Conservation (phyloP, 106 monocot species). For the Dioscorea dumetorum region DNA sequence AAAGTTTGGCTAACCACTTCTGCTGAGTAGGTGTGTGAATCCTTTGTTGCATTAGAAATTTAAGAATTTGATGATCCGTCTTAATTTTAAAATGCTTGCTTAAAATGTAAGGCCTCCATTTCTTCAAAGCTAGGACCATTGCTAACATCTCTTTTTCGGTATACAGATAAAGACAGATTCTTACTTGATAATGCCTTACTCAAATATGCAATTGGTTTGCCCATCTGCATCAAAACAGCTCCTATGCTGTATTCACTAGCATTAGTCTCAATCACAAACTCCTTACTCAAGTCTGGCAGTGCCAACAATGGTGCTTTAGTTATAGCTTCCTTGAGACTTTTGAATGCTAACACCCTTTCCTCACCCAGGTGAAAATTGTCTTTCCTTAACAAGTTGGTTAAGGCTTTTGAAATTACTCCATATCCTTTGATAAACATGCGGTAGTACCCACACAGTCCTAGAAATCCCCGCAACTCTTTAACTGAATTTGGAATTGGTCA, state of each 20-base stretch:
- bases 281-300: background rate
- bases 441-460: background rate
- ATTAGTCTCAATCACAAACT: background rate
- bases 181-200: background rate
- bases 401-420: background rate
- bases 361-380: background rate
- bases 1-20: slow-evolving; percentile 4
- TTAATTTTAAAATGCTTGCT: slow-evolving; percentile 2
- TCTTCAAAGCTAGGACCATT: slow-evolving; percentile 2
- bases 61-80: slow-evolving; percentile 2
- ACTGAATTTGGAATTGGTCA: background rate
- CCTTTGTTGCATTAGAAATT: background rate
- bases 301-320: background rate
- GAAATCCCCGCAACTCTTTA: background rate
- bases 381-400: background rate
- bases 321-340: background rate
- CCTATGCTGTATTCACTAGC: background rate
- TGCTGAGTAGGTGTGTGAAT: slow-evolving; percentile 4
- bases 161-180: background rate
- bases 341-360: background rate
- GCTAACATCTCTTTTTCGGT: slow-evolving; percentile 9
- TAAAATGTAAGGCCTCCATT: slow-evolving; percentile 4
- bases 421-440: background rate
- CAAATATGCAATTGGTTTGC: background rate
- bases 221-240: background rate